phyloP scores from a whole-genome alignment of 2,329 filamentous ascomycete species.

The Epichloe sylvatica region DNA sequence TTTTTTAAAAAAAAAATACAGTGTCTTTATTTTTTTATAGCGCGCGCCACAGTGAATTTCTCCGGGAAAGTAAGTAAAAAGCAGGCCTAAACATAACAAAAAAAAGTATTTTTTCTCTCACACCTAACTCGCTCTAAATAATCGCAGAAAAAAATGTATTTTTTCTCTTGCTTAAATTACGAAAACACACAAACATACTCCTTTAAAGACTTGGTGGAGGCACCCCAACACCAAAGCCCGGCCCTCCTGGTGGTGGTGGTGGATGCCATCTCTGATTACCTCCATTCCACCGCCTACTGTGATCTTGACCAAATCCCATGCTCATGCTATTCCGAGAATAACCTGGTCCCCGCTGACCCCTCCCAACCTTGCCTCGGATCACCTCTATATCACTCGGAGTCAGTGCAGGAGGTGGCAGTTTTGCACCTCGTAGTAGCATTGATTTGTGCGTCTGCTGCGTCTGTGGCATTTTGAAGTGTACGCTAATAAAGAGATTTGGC shows the following conservation, averaged over 20 bases:
- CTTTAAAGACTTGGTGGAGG: not conserved
- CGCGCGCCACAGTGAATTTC: too few species aligned
- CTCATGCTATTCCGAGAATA: constrained; percentile 11
- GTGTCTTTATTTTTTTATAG: too few species aligned
- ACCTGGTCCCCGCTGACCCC: constrained; percentile 27
- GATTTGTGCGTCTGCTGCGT: constrained; percentile 71
- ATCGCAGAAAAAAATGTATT: too few species aligned
- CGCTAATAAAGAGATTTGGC: constrained; percentile 32
- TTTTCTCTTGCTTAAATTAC: too few species aligned
- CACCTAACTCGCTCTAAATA: too few species aligned
- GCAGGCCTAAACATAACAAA: too few species aligned
- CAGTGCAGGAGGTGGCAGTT: constrained; percentile 56
- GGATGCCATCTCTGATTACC: constrained; percentile 10
- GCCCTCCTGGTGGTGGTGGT: constrained; percentile 18
- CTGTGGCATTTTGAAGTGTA: constrained; percentile 71
- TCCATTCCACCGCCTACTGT: not conserved
- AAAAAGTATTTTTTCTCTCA: too few species aligned
- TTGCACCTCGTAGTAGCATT: constrained; percentile 77
- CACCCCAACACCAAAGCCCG: constrained; percentile 4
- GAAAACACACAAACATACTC: not conserved
- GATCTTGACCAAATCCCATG: not conserved
- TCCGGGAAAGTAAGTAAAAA: too few species aligned
- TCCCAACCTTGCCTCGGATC: constrained; percentile 47
- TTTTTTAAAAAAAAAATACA: too few species aligned
- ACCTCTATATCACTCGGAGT: constrained; percentile 63